These are phyloP conservation scores for Psophocarpus tetragonolobus DNA, from an alignment of 306 rosid species.

Conservation along the genomic window DNA sequence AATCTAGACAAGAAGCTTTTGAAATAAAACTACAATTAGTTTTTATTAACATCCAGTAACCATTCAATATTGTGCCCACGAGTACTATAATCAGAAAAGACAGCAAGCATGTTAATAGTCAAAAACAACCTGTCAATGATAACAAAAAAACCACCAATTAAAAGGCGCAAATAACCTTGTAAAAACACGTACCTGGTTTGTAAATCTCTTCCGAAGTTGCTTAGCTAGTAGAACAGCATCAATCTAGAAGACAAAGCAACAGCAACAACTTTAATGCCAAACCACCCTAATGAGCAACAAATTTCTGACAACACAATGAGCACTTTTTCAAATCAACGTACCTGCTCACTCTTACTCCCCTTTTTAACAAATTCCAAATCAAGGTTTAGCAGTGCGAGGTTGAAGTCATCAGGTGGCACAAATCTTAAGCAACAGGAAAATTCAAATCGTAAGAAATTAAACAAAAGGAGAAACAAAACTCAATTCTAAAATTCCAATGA, in stretches of 20 bases:
- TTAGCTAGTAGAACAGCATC: conserved; percentile 77
- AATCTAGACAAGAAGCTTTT: not conserved
- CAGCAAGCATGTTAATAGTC: not conserved
- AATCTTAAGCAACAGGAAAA: conserved; percentile 52
- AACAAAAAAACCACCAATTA: conserved; percentile 11
- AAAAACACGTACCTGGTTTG: conserved; percentile 62
- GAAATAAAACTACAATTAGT: not conserved
- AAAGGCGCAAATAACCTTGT: not conserved
- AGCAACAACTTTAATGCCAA: not conserved
- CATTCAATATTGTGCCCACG: not conserved
- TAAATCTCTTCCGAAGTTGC: conserved; percentile 69
- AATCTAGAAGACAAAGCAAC: conserved; percentile 55
- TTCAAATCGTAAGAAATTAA: conserved; percentile 25
- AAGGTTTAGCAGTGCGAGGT: conserved; percentile 72
- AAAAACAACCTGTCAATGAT: not conserved
- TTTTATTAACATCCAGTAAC: conserved; percentile 9
- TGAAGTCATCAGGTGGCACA: conserved; percentile 73
- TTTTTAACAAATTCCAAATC: conserved; percentile 88
- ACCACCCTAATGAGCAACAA: conserved; percentile 9
- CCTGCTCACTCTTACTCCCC: conserved; percentile 85
- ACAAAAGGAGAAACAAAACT: not conserved
- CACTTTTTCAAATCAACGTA: conserved; percentile 15
- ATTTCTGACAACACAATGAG: not conserved
- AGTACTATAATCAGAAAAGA: not conserved
- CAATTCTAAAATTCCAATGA: not conserved